Evolutionary conservation across 2,329 filamentous ascomycete genomes (phyloP).

Genomic region (Neofusicoccum sp.): DNA sequence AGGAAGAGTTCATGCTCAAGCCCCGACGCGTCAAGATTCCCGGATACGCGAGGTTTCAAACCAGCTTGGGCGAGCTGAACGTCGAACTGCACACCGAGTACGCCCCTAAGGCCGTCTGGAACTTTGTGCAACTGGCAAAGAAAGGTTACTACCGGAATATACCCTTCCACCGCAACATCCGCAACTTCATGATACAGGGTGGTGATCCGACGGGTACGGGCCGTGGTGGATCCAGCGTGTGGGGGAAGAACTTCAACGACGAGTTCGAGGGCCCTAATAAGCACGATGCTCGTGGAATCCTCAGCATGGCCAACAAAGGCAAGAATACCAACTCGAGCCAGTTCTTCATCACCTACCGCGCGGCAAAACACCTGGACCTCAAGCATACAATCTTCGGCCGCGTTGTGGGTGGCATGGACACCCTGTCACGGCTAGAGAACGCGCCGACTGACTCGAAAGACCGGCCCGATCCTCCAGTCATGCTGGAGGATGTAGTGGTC

Average conservation of each 20-base stretch:
- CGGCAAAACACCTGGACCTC: constrained; percentile 79
- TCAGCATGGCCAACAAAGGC: constrained; percentile 98
- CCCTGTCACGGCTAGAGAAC: constrained; percentile 73
- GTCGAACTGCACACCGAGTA: constrained; percentile 88
- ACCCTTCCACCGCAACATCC: constrained; percentile 88
- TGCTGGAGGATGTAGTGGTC: constrained; percentile 78
- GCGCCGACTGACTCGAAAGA: constrained; percentile 61
- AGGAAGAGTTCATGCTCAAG: constrained; percentile 96
- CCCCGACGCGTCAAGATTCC: constrained; percentile 84
- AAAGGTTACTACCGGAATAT: constrained; percentile 87
- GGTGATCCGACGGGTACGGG: constrained; percentile 93
- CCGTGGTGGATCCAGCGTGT: constrained; percentile 83
- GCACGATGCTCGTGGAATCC: constrained; percentile 75
- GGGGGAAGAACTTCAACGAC: constrained; percentile 92
- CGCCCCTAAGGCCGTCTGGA: constrained; percentile 93
- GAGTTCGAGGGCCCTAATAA: constrained; percentile 86
- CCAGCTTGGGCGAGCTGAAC: constrained; percentile 79
- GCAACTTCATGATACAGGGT: constrained; percentile 96
- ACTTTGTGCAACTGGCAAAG: constrained; percentile 84
- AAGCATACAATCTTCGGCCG: constrained; percentile 97
- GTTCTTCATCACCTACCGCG: constrained; percentile 89
- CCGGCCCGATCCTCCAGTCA: constrained; percentile 47
- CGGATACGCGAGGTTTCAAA: constrained; percentile 87
- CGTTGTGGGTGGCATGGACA: constrained; percentile 72
- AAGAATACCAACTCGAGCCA: constrained; percentile 96